Evolutionary conservation across 768 basidiomycete genomes (phyloP), one percentile per base, ranked within the genome.

Genomic region (Porphyrellus cyaneotinctus): DNA sequence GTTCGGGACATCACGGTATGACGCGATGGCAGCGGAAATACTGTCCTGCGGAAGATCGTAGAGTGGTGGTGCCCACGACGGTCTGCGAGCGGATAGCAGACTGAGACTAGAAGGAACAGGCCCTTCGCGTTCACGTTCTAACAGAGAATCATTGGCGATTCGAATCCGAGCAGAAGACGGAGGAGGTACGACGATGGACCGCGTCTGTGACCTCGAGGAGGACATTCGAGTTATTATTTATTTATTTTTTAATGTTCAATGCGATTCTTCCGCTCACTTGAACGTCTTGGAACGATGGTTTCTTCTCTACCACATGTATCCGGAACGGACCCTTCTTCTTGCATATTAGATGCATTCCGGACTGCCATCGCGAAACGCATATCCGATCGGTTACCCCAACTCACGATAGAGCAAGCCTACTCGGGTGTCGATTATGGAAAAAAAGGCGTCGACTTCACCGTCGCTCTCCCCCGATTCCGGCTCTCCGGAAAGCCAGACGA

Each of bases 391-490:
- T 70, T 91, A 8, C 82, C 84, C 26, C 70, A 71, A 3, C 70
- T 95, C 47, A 77, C 85, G 0, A 54, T 91, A 24, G 88, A 89
- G 36, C 83, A 90, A 62, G 91, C 85, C 0, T 97, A 90, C 70
- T 67, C 78, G 22, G 94, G 90, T 20, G 87, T 97, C 1, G 88
- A 94, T 66, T 89, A 87, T 57, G 91, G 90, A 32, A 92, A 95
- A 72, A 95, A 95, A 71, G 91, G 89, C n/a, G 85, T 80, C 39
- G 95, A 98, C 72, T 93, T 97, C 60, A 88, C 88, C 0, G 81
- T 97, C 18, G 93, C 95, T 1, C 70, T 97, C 44, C 90, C 94
- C n/a, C 81, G 95, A 56, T 97, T 95, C 73, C 78, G 90, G 50
- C 73, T 95, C 23, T 84, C 85, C 9, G 92, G 84, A 18, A 93